phyloP scores from a whole-genome alignment of 1,284 basidiomycete species.

The Rhizoctonia solani region DNA sequence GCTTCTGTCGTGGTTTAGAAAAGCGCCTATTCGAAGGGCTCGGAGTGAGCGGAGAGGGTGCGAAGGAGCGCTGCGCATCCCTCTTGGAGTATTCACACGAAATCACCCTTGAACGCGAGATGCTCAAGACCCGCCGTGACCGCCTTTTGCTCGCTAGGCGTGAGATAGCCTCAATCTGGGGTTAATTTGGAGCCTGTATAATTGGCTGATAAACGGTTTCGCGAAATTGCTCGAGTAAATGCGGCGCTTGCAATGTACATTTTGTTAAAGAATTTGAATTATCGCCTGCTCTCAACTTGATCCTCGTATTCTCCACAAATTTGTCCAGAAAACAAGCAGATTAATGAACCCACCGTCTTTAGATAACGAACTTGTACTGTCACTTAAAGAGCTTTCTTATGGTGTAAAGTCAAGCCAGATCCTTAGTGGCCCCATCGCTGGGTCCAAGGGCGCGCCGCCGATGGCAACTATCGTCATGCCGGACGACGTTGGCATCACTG shows the following conservation, averaged over 20 bases:
- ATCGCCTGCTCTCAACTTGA: neutral
- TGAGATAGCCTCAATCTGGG: constrained; percentile 28
- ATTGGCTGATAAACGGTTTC: neutral
- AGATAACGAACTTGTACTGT: constrained; percentile 13
- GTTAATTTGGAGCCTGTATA: neutral
- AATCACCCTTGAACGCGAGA: constrained; percentile 16
- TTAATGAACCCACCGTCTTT: constrained; percentile 29
- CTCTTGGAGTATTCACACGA: constrained; percentile 14
- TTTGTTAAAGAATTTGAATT: neutral
- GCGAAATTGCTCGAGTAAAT: too few relatives aligned
- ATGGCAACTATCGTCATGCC: constrained; percentile 28
- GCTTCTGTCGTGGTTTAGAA: constrained; percentile 9
- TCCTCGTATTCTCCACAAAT: neutral
- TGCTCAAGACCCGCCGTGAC: constrained; percentile 24
- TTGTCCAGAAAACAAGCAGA: neutral
- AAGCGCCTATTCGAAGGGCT: constrained; percentile 20
- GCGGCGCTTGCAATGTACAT: neutral
- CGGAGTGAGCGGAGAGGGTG: constrained; percentile 20
- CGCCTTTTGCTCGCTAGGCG: constrained; percentile 12
- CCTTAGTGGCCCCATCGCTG: constrained; percentile 7
- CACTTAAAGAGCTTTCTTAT: constrained; percentile 12
- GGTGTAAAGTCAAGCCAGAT: constrained; percentile 17
- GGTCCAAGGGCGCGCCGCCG: constrained; percentile 10
- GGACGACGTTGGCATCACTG: neutral
- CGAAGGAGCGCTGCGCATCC: constrained; percentile 21